Percentiles rank a stretch among this genome's conserved stretches.
Conservation (phyloP, 2,329 filamentous ascomycete genomes). For the Mycosphaerella sp. region DNA sequence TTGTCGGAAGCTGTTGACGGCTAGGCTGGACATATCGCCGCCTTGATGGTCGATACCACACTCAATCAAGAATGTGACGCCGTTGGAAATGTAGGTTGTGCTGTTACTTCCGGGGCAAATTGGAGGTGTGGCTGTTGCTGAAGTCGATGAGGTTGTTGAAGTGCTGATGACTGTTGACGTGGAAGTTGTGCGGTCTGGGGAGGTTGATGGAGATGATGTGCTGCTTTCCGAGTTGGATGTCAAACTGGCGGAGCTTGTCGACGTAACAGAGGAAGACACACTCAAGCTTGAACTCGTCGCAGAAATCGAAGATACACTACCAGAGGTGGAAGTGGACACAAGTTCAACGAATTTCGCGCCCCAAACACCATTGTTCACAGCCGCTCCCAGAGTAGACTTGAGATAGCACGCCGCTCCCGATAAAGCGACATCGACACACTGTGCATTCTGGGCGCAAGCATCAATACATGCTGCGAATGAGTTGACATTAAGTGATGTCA, state of each 20-base stretch:
- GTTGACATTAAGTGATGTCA: slow-evolving; percentile 22
- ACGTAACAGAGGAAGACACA: too few species aligned
- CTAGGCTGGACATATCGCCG: slow-evolving; percentile 25
- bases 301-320: neutral
- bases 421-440: slow-evolving; percentile 31
- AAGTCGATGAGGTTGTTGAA: slow-evolving; percentile 12
- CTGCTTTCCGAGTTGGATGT: slow-evolving; percentile 4
- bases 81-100: slow-evolving; percentile 19
- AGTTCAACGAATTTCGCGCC: slow-evolving; percentile 27
- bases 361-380: slow-evolving; percentile 20
- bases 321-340: slow-evolving; percentile 3
- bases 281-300: neutral
- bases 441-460: slow-evolving; percentile 27
- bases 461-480: slow-evolving; percentile 29
- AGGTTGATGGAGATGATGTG: neutral
- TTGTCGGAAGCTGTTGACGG: slow-evolving; percentile 22
- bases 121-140: slow-evolving; percentile 11
- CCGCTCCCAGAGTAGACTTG: slow-evolving; percentile 26
- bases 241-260: neutral
- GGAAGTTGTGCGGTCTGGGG: neutral
- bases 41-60: slow-evolving; percentile 31
- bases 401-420: slow-evolving; percentile 31
- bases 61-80: slow-evolving; percentile 18
- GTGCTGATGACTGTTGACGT: slow-evolving; percentile 2
- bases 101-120: slow-evolving; percentile 21